These are phyloP conservation scores for Cadophora sp. DNA, from an alignment of 2,329 filamentous ascomycete species.

Conservation along the genomic window DNA sequence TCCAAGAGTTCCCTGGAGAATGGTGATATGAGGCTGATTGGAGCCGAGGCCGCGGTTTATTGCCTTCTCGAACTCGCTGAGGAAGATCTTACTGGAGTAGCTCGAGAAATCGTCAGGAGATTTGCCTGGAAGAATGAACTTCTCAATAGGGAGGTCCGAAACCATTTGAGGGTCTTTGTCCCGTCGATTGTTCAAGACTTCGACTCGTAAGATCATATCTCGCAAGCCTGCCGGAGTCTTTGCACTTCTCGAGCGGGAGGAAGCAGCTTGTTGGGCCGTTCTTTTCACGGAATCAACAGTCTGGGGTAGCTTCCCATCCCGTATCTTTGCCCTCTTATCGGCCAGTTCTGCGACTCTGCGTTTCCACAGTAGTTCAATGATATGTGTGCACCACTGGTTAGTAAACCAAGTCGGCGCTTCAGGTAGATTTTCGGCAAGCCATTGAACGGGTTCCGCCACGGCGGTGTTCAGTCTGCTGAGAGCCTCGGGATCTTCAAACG, in stretches of 20 bases:
- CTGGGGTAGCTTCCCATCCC: background rate
- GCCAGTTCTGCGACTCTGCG: background rate
- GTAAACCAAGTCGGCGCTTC: constrained; percentile 16
- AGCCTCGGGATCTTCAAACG: background rate
- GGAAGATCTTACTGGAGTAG: constrained; percentile 8
- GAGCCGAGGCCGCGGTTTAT: background rate
- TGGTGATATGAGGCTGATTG: background rate
- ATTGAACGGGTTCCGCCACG: background rate
- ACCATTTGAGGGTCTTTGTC: background rate
- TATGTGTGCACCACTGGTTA: background rate
- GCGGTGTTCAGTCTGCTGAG: background rate
- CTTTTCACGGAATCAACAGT: background rate
- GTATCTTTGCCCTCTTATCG: background rate
- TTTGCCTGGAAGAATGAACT: constrained; percentile 5
- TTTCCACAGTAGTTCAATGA: constrained; percentile 5
- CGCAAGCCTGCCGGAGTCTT: background rate
- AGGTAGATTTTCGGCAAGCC: background rate
- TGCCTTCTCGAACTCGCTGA: constrained; percentile 10
- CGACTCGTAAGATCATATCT: background rate
- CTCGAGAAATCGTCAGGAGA: background rate
- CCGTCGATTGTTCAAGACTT: background rate
- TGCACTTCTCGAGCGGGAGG: background rate
- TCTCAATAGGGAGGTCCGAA: background rate
- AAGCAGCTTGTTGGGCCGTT: background rate
- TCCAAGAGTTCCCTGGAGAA: background rate